These are phyloP conservation scores for Tetracentron sinense DNA, from an alignment of 164 flowering plant genomes.

Conservation along the genomic window DNA sequence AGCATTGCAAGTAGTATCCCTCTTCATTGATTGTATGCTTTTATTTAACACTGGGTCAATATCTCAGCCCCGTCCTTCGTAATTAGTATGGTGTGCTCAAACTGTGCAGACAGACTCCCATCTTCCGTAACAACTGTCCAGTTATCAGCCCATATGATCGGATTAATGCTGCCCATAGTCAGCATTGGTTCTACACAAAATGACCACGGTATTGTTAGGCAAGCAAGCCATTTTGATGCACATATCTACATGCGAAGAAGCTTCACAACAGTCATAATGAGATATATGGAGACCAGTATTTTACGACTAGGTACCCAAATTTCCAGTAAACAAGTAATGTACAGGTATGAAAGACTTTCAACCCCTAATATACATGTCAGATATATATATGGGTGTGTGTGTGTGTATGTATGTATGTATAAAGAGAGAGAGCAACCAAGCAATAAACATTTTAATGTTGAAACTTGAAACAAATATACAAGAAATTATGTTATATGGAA, in stretches of 20 bases:
- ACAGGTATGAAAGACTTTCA: no score
- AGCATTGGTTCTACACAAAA: constrained; percentile 84
- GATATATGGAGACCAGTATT: no score
- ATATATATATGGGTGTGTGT: background rate
- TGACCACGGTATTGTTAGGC: background rate
- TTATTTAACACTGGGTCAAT: constrained; percentile 57
- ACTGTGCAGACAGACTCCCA: constrained; percentile 93
- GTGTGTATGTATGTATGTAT: background rate
- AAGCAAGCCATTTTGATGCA: background rate
- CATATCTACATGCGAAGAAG: no score
- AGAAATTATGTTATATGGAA: background rate
- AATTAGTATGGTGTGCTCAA: constrained; percentile 87
- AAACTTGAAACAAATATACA: no score
- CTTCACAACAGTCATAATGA: no score
- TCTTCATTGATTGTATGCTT: background rate
- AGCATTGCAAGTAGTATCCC: background rate
- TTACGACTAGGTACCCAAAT: no score
- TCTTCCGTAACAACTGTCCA: constrained; percentile 97
- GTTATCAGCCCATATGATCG: constrained; percentile 84
- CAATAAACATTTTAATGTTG: no score
- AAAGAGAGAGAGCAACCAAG: no score
- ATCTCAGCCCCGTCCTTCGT: constrained; percentile 86
- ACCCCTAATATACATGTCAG: no score
- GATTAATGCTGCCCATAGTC: constrained; percentile 76
- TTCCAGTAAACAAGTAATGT: no score